Conservation (phyloP, 768 basidiomycete species). For the Boletus huronensis region DNA sequence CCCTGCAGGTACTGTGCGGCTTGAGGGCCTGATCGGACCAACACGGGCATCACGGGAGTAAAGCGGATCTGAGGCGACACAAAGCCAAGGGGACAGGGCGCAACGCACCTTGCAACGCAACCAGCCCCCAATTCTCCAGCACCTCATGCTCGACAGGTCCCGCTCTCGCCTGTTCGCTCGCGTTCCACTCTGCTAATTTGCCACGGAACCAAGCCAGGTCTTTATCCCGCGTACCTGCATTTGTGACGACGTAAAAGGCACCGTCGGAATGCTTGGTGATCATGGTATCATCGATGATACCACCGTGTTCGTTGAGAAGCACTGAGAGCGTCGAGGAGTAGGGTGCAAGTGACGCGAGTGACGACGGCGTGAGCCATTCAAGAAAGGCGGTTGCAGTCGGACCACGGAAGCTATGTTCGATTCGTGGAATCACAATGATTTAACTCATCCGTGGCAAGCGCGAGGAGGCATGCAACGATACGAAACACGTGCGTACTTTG, state of each 20-base stretch:
- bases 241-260: slow-evolving; percentile 94
- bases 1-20: slow-evolving; percentile 77
- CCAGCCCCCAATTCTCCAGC: slow-evolving; percentile 78
- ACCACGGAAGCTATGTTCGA: slow-evolving; percentile 67
- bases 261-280: slow-evolving; percentile 79
- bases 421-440: not conserved
- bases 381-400: slow-evolving; percentile 76
- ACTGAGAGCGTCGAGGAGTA: slow-evolving; percentile 86
- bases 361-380: slow-evolving; percentile 87
- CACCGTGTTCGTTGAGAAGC: slow-evolving; percentile 82
- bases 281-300: slow-evolving; percentile 95
- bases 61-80: not conserved
- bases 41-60: not conserved
- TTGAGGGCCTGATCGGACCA: slow-evolving; percentile 58
- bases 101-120: slow-evolving; percentile 83
- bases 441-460: not conserved
- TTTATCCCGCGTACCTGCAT: slow-evolving; percentile 80
- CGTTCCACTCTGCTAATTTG: slow-evolving; percentile 78
- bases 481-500: slow-evolving; percentile 48
- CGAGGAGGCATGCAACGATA: not conserved
- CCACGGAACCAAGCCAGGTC: slow-evolving; percentile 76
- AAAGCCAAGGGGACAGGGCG: not conserved
- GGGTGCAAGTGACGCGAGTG: slow-evolving; percentile 59
- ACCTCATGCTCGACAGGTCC: slow-evolving; percentile 78
- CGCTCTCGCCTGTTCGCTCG: slow-evolving; percentile 40